Base-by-base conservation (phyloP, 2,329 filamentous ascomycete species). In the Emmonsiellopsis sp. region DNA sequence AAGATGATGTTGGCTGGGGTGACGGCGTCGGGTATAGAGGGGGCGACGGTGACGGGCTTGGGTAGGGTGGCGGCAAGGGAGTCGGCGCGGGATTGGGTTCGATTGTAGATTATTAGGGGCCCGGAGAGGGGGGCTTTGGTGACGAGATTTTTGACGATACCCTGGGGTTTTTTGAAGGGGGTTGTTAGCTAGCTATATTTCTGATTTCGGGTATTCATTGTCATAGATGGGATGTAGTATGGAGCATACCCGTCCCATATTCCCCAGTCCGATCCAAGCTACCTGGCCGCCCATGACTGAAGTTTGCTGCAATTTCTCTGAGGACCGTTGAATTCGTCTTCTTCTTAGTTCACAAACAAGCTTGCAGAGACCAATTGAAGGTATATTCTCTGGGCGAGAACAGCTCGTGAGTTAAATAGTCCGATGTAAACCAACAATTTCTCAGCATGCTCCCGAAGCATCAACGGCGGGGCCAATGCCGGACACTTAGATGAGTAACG, bases 61-160 rank as follows among this genome's bases (percentile, higher is more conserved):
- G 78, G 77, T 0, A 93, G 77, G 2, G 74, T 77, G 27, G 77
- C 73, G 53, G 80, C 78, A 48, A 92, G 77, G 27, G 86, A 81
- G 37, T 78, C 72, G 32, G 87, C 76, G 50, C 85, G 81, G 61
- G 84, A 74, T 52, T 72, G 73, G 9, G 87, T 91, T 54, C 89
- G 86, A 73, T 95, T 95, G 75, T 83, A 91, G 56, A 95, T 70
- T 53, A 91, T 78, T 11, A 95, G 73, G 0, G 90, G 87, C 32
- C 81, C 78, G 31, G 83, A 77, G 32, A 91, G 80, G 34, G 80
- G 74, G 33, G 82, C 88, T 67, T 95, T 95, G 63, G 85, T 78
- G 8, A 86, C 83, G 39, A 96, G 75, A 66, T 95, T 95, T 70
- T 85, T 86, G 71, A 78, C 82, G 87, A 95, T 94, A 58, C 85